These are phyloP conservation scores for Clarireedia paspali DNA, from an alignment of 2,329 filamentous ascomycete species.

Conservation along the genomic window DNA sequence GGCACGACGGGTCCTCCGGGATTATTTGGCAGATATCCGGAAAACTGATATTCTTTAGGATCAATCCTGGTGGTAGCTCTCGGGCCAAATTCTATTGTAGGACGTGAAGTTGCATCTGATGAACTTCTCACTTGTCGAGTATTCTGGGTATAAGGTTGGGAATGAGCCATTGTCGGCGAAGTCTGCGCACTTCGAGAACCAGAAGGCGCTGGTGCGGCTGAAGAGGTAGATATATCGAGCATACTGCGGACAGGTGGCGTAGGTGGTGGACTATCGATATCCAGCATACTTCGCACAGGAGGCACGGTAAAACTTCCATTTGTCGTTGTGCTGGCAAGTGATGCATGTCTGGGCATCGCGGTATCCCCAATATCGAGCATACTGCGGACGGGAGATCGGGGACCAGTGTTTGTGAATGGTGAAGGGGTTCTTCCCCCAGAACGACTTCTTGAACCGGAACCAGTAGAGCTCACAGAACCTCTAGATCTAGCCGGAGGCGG, in stretches of 20 bases:
- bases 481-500: slow-evolving; percentile 11
- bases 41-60: slow-evolving; percentile 53
- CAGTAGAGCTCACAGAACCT: slow-evolving; percentile 27
- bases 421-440: slow-evolving; percentile 39
- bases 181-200: slow-evolving; percentile 38
- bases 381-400: slow-evolving; percentile 61
- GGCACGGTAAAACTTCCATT: slow-evolving; percentile 25
- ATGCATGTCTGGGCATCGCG: slow-evolving; percentile 4
- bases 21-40: slow-evolving; percentile 47
- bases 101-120: slow-evolving; percentile 45
- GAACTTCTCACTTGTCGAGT: slow-evolving; percentile 36
- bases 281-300: slow-evolving; percentile 61
- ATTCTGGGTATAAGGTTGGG: slow-evolving; percentile 28
- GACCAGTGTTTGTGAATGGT: slow-evolving; percentile 37
- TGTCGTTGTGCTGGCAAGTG: slow-evolving; percentile 3
- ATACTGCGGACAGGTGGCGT: slow-evolving; percentile 51
- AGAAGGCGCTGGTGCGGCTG: slow-evolving; percentile 29
- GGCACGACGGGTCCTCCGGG: slow-evolving; percentile 34
- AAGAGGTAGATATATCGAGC: slow-evolving; percentile 43
- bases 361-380: slow-evolving; percentile 36
- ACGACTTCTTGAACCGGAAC: slow-evolving; percentile 16
- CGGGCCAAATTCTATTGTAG: slow-evolving; percentile 38
- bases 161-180: slow-evolving; percentile 38
- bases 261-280: slow-evolving; percentile 34
- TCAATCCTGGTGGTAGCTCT: slow-evolving; percentile 31